These are phyloP conservation scores for Saprolegnia parasitica DNA, from an alignment of 352 stramenopile species.

Conservation along the genomic window DNA sequence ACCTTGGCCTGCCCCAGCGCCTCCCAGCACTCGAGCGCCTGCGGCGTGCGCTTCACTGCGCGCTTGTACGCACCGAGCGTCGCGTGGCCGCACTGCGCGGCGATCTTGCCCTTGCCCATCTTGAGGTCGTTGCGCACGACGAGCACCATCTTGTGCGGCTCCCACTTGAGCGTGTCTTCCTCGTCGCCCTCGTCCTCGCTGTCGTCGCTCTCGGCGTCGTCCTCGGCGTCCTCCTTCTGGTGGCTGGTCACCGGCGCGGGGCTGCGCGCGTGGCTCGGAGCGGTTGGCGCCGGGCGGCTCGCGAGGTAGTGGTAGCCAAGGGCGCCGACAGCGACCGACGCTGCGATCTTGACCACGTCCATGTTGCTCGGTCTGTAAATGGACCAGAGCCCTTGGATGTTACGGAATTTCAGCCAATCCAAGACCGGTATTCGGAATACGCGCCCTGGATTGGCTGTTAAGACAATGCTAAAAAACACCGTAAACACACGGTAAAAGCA, in stretches of 20 bases:
- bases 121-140: conserved; percentile 92
- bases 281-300: not conserved
- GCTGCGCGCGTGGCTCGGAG: not conserved
- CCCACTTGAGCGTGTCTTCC: conserved; percentile 49
- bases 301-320: not conserved
- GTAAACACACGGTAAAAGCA: no score
- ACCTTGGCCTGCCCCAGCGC: conserved; percentile 83
- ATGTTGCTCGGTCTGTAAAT: not conserved
- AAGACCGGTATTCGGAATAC: not conserved
- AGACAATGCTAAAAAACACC: no score
- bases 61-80: conserved; percentile 94
- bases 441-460: not conserved
- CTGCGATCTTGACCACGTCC: not conserved
- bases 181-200: conserved; percentile 49
- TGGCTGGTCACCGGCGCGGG: conserved; percentile 3
- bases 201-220: conserved; percentile 44
- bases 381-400: not conserved
- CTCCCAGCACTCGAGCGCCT: conserved; percentile 68
- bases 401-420: not conserved
- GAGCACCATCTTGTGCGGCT: conserved; percentile 92
- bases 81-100: conserved; percentile 84
- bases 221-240: conserved; percentile 30
- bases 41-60: conserved; percentile 69
- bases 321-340: not conserved
- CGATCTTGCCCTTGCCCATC: conserved; percentile 94